A percentile compares a stretch with the other conserved stretches of the same genome.
Evolutionary conservation across 805 yeast genomes (phyloP).

Genomic region (Torulaspora microellipsoides): DNA sequence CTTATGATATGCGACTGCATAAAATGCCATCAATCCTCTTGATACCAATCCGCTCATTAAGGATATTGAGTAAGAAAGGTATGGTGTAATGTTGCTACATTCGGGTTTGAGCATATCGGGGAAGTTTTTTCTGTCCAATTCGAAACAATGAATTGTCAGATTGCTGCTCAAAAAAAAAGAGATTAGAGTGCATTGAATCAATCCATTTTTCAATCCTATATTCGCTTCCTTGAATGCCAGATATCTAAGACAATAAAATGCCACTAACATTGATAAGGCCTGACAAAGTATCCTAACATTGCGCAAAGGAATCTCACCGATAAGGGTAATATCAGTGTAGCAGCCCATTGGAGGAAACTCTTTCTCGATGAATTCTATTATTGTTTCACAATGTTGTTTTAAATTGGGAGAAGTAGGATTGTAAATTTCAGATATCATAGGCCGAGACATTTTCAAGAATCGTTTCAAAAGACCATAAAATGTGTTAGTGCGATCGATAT

Average conservation of each 20-base stretch:
- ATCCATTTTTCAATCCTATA: slow-evolving; percentile 9
- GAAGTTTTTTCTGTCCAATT: slow-evolving; percentile 19
- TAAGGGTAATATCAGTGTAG: slow-evolving; percentile 4
- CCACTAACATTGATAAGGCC: slow-evolving; percentile 7
- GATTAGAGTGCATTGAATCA: slow-evolving; percentile 12
- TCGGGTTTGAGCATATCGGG: slow-evolving; percentile 15
- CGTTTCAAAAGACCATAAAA: slow-evolving; percentile 16
- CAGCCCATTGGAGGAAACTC: slow-evolving; percentile 10
- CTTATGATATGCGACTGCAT: slow-evolving; percentile 13
- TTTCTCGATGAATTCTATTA: slow-evolving; percentile 9
- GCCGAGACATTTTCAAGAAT: slow-evolving; percentile 17
- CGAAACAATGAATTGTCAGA: slow-evolving; percentile 10
- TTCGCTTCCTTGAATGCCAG: slow-evolving; percentile 5
- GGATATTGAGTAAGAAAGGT: slow-evolving; percentile 10
- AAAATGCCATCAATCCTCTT: slow-evolving; percentile 13
- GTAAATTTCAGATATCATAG: slow-evolving; percentile 15
- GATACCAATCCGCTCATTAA: slow-evolving; percentile 4
- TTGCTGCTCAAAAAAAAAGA: slow-evolving; percentile 17
- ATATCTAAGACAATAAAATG: slow-evolving; percentile 7
- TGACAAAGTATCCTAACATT: slow-evolving; percentile 9
- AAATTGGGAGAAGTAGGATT: slow-evolving; percentile 14
- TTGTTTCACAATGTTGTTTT: slow-evolving; percentile 2
- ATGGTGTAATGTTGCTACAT: slow-evolving; percentile 19
- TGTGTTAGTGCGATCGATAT: slow-evolving; percentile 1
- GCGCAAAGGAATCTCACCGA: neutral